Evolutionary conservation across 345 rosid genomes (phyloP), one percentile per base, ranked within the genome.

Genomic region (Camelina neglecta): DNA sequence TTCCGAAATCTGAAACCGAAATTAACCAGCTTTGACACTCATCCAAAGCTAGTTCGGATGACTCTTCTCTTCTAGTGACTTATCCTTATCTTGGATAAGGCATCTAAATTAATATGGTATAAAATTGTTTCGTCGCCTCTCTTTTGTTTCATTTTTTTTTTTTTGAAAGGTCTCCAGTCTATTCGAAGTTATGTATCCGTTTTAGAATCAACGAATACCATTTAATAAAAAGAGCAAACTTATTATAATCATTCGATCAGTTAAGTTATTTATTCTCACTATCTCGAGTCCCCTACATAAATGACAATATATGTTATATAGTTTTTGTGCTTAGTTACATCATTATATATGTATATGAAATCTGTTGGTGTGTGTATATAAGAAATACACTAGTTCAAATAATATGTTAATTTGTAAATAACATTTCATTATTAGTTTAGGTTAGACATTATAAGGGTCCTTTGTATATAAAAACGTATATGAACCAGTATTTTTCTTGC

Each of bases 231-330:
- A 5, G 20, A 9, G 48, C 51, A 47, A 47, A 15, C 20, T 47
- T n/a, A 47, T 47, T n/a, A 47, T 47, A n/a, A n/a, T 15, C n/a
- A 7, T 47, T 5, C 53, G 9, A 8, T 55, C 10, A 13, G 3
- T 29, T 29, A 7, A n/a, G 16, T 29, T 23, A 4, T 53, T 29
- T 8, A 36, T 13, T 33, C 41, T 33, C 7, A 56, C 36, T 13
- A 56, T 56, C 11, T 58, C 6, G 1, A 57, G 21, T 31, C 41
- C 21, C 21, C 11, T 57, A 31, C 21, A 31, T 7, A 26, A 12
- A 56, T 68, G 63, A 33, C 63, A 55, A 9, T 10, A 24, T 21
- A 68, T 54, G 62, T 54, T 54, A 54, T 24, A 10, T 39, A 13
- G 26, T 6, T 41, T 24, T 0, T 10, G 20, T 26, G 38, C 18